phyloP scores from a whole-genome alignment of 257 asterid genomes.

The Ligustrum vulgare region DNA sequence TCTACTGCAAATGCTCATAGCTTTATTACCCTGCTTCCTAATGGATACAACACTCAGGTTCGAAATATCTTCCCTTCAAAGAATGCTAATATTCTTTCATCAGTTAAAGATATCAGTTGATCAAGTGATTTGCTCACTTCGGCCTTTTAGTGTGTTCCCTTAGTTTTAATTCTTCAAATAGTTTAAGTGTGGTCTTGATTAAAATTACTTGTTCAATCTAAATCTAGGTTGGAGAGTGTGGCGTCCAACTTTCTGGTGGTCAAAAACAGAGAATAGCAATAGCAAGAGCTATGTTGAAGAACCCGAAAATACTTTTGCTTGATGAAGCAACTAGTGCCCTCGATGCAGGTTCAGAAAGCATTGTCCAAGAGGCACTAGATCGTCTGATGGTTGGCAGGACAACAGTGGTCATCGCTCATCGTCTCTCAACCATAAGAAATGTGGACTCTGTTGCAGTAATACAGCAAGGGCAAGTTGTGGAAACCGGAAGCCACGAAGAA shows the following conservation, averaged over 20 bases:
- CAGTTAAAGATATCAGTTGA: background rate
- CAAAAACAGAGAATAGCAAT: constrained; percentile 95
- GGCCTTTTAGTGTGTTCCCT: background rate
- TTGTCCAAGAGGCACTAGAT: constrained; percentile 94
- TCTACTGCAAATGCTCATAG: constrained; percentile 94
- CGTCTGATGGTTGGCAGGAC: constrained; percentile 96
- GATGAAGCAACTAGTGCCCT: constrained; percentile 98
- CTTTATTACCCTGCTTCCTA: constrained; percentile 86
- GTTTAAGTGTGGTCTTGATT: background rate
- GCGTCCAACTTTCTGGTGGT: constrained; percentile 91
- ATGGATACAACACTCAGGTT: constrained; percentile 92
- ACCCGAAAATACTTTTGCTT: constrained; percentile 83
- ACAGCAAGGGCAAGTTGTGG: constrained; percentile 96
- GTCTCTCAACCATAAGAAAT: constrained; percentile 84
- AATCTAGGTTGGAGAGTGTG: constrained; percentile 96
- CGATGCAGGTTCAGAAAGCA: constrained; percentile 88
- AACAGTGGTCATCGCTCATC: constrained; percentile 95
- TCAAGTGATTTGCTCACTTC: background rate
- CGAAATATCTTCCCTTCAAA: background rate
- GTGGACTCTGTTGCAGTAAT: constrained; percentile 92
- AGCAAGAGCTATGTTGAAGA: constrained; percentile 90
- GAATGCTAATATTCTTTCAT: background rate
- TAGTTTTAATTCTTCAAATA: background rate
- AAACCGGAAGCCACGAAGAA: constrained; percentile 94
- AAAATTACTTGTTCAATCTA: background rate